A percentile compares a stretch with the other conserved stretches of the same genome.
Conservation (phyloP, 2,329 filamentous ascomycete species). For the Epichloe hybrida region DNA sequence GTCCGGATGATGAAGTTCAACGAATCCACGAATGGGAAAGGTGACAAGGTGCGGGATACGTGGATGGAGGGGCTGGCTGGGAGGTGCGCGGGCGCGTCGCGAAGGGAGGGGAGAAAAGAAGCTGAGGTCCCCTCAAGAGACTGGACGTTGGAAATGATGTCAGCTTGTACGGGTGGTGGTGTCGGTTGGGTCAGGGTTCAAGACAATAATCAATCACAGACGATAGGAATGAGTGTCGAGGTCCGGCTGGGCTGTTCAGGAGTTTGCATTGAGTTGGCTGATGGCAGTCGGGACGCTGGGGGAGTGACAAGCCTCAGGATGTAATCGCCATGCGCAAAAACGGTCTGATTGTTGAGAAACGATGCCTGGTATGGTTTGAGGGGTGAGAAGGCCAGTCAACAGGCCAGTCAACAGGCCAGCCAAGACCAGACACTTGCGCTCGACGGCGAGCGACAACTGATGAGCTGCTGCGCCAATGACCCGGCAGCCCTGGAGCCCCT, state of each 20-base stretch:
- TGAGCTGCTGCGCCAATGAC: not conserved
- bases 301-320: slow-evolving; percentile 1
- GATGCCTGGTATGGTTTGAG: slow-evolving; percentile 3
- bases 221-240: not conserved
- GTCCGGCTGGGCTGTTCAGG: not conserved
- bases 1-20: not conserved
- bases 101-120: not conserved
- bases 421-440: not conserved
- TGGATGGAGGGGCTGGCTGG: not conserved
- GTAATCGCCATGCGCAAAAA: slow-evolving; percentile 2
- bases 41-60: not conserved
- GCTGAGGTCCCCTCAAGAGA: not conserved
- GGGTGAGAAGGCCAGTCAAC: not conserved
- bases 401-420: not conserved
- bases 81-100: not conserved
- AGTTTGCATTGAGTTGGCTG: not conserved
- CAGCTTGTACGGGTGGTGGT: not conserved
- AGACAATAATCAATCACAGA: slow-evolving; percentile 1
- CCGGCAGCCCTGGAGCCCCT: no score
- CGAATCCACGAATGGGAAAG: not conserved
- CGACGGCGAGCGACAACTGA: no score
- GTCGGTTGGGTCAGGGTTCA: not conserved
- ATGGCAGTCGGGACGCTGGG: not conserved
- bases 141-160: slow-evolving; percentile 2
- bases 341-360: slow-evolving; percentile 2